Conservation (phyloP, 1,284 basidiomycete genomes). For the Bjerkandera adusta region DNA sequence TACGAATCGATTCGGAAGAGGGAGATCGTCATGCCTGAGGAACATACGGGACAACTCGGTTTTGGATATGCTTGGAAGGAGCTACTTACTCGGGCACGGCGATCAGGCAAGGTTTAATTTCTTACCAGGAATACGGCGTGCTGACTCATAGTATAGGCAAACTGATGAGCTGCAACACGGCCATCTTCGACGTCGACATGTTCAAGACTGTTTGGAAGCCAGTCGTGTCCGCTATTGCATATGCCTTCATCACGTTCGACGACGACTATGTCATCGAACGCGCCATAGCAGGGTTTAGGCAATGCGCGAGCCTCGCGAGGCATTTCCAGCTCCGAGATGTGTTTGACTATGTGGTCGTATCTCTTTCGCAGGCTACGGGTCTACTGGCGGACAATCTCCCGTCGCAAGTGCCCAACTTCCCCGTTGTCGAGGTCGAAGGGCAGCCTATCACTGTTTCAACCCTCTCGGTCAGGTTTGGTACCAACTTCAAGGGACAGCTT, state of each 20-base stretch:
- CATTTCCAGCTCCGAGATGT: constrained; percentile 91
- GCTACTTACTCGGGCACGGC: constrained; percentile 78
- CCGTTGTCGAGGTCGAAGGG: constrained; percentile 90
- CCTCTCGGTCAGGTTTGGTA: constrained; percentile 91
- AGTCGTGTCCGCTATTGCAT: constrained; percentile 87
- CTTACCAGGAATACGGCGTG: constrained; percentile 2
- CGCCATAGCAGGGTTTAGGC: constrained; percentile 92
- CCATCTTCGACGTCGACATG: constrained; percentile 87
- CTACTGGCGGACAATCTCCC: constrained; percentile 75
- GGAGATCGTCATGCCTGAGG: constrained; percentile 98
- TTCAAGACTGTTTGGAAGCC: constrained; percentile 92
- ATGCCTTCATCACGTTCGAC: constrained; percentile 93
- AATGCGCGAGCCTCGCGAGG: constrained; percentile 92
- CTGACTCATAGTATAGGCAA: constrained; percentile 46
- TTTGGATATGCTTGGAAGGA: constrained; percentile 99
- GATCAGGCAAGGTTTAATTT: constrained; percentile 55
- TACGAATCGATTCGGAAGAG: constrained; percentile 94
- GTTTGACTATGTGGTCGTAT: constrained; percentile 94
- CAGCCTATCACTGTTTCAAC: constrained; percentile 89
- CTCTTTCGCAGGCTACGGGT: constrained; percentile 86
- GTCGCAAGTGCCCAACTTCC: constrained; percentile 80
- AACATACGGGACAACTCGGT: constrained; percentile 94
- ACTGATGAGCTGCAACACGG: constrained; percentile 78
- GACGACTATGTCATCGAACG: constrained; percentile 97
- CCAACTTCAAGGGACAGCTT: constrained; percentile 93